Evolutionary conservation across 106 monocot species (phyloP), one percentile per base, ranked within the genome.

Genomic region (Dioscorea zingiberensis): DNA sequence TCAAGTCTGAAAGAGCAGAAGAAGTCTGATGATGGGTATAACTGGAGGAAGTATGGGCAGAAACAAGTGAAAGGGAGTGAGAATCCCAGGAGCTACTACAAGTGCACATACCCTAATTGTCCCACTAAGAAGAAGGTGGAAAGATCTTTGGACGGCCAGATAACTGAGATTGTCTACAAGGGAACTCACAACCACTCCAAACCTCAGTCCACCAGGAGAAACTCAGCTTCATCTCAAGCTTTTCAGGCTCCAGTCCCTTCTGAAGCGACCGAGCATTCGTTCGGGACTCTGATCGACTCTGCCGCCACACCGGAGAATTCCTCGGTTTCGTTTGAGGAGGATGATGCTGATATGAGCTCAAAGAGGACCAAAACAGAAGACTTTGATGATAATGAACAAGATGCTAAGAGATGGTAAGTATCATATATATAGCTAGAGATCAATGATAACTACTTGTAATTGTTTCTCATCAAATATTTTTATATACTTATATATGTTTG

Each of bases 21-120:
- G 63, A 78, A 46, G 55, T 78, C 78, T 1, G 78, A 83, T 10
- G 83, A 83, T 27, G 83, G 83, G 2, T 83, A 78, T 51, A 83
- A 83, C 24, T 83, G 83, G 83, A 83, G 78, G 28, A 83, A 83
- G 49, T 83, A 83, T 38, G 83, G 83, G 44, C 83, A 83, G 66
- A 83, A 83, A 38, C 78, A 83, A 47, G 83, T 78, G 18, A 83
- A 78, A 14, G 83, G 83, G 13, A 83, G 83, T 38, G 83, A 83
- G 69, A 78, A 83, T 16, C 83, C 78, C 13, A 26, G 83, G 24
- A 75, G 78, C 32, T 83, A 83, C 68, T 83, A 83, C 63, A 83
- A 83, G 75, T 83, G 83, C 68, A 83, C 78, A 8, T 72, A 59
- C 61, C 78, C 78, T 3, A 72, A 60, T 27, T 83, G 83, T 60